Conservation (phyloP, 345 rosid species). For the Gossypium stocksii region DNA sequence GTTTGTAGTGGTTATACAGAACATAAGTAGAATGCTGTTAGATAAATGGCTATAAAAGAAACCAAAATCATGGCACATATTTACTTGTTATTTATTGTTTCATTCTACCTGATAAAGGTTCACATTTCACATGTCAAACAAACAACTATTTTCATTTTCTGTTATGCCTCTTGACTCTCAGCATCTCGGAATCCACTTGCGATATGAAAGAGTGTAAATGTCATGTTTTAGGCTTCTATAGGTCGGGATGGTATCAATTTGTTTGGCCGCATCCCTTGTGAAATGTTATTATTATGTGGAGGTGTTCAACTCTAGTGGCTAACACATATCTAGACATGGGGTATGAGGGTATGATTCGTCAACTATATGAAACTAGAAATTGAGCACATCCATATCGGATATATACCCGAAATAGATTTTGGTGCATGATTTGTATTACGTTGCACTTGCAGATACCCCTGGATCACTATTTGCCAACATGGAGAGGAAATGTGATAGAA, state of each 20-base stretch:
- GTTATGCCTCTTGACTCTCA: background rate
- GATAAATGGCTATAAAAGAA: background rate
- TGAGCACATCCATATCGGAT: too few species aligned
- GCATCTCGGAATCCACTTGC: background rate
- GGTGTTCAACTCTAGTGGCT: background rate
- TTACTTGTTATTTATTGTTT: background rate
- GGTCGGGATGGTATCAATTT: background rate
- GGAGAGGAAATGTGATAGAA: constrained; percentile 91
- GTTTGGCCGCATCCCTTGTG: background rate
- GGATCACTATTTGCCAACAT: constrained; percentile 67
- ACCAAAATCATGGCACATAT: background rate
- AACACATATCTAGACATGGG: background rate
- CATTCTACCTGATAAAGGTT: background rate
- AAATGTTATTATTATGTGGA: background rate
- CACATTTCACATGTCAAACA: background rate
- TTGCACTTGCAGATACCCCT: constrained; percentile 58
- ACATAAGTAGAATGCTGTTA: background rate
- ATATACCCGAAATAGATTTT: background rate
- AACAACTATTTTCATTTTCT: background rate
- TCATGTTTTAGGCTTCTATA: background rate
- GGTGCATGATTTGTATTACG: background rate
- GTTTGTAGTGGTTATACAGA: background rate
- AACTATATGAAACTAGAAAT: too few species aligned
- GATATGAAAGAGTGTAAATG: background rate
- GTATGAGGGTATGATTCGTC: background rate